A percentile compares a stretch with the other conserved stretches of the same genome.
Evolutionary conservation across 2,329 filamentous ascomycete species (phyloP).

Genomic region (Teratosphaeria zuluensis): DNA sequence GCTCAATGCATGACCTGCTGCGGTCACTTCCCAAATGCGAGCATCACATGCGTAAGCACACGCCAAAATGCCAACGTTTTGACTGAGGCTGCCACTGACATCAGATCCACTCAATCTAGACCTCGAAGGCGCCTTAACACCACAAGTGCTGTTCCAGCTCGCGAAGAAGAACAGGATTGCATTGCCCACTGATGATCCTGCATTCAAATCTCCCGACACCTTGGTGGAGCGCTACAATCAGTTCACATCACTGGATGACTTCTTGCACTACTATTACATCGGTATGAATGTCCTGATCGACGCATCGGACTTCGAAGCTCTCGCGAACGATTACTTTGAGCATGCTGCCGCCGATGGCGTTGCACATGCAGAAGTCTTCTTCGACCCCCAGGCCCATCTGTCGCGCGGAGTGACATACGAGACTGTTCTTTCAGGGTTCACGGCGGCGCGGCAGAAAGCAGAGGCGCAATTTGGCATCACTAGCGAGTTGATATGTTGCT

Average conservation of each 20-base stretch:
- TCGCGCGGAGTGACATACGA: conserved; percentile 39
- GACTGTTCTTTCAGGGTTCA: conserved; percentile 56
- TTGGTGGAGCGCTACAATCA: conserved; percentile 54
- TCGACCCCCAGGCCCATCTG: conserved; percentile 69
- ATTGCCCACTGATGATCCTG: conserved; percentile 47
- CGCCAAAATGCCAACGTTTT: background rate
- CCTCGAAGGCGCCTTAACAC: conserved; percentile 65
- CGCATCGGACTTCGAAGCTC: conserved; percentile 58
- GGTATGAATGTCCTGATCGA: conserved; percentile 61
- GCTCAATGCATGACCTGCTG: conserved; percentile 50
- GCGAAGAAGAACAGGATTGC: conserved; percentile 56
- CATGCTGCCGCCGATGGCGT: conserved; percentile 56
- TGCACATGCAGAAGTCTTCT: conserved; percentile 67
- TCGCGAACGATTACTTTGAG: conserved; percentile 63
- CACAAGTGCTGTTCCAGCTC: conserved; percentile 59
- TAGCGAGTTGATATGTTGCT: conserved; percentile 60
- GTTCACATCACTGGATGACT: conserved; percentile 66
- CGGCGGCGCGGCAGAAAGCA: conserved; percentile 50
- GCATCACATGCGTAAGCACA: conserved; percentile 46
- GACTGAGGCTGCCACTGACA: background rate
- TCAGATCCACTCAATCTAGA: conserved; percentile 39
- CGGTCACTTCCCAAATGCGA: conserved; percentile 62
- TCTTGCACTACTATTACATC: conserved; percentile 68
- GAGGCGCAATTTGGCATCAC: conserved; percentile 54
- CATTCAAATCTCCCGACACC: conserved; percentile 51